A percentile compares a stretch with the other conserved stretches of the same genome.
Evolutionary conservation across 306 rosid genomes (phyloP).

Genomic region (Hippophae gyantsensis): DNA sequence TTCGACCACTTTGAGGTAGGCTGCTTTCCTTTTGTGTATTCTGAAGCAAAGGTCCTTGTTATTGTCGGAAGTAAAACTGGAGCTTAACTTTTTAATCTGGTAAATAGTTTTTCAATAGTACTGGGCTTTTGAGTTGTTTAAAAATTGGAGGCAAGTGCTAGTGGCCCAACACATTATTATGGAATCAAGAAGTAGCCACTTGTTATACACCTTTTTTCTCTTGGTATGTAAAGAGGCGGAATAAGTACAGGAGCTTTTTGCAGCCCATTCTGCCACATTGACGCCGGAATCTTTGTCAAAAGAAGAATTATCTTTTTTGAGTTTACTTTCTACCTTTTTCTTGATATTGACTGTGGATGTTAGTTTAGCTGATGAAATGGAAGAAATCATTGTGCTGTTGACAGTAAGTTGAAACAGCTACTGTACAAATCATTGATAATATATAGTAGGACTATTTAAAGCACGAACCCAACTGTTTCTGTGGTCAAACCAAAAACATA

Average conservation of each 20-base stretch:
- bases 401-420: constrained; percentile 10
- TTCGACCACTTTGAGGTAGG: constrained; percentile 3
- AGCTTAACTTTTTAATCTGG: constrained; percentile 20
- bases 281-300: constrained; percentile 28
- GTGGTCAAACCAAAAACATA: not conserved
- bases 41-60: constrained; percentile 16
- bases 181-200: constrained; percentile 22
- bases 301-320: constrained; percentile 16
- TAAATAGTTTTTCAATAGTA: constrained; percentile 9
- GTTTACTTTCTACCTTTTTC: constrained; percentile 21
- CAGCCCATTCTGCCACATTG: constrained; percentile 25
- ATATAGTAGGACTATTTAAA: not conserved
- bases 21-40: constrained; percentile 16
- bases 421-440: not conserved
- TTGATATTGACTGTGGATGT: constrained; percentile 17
- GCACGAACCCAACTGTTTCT: not conserved
- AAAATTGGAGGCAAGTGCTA: constrained; percentile 16
- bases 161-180: constrained; percentile 23
- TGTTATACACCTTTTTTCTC: constrained; percentile 18
- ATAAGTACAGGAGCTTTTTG: constrained; percentile 14
- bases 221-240: constrained; percentile 13
- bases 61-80: constrained; percentile 19
- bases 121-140: constrained; percentile 20
- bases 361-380: constrained; percentile 10
- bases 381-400: constrained; percentile 13